Percentiles rank a stretch among this genome's conserved stretches.
Evolutionary conservation across 2,329 filamentous ascomycete species (phyloP).

Genomic region (Stagonosporopsis rhizophila): DNA sequence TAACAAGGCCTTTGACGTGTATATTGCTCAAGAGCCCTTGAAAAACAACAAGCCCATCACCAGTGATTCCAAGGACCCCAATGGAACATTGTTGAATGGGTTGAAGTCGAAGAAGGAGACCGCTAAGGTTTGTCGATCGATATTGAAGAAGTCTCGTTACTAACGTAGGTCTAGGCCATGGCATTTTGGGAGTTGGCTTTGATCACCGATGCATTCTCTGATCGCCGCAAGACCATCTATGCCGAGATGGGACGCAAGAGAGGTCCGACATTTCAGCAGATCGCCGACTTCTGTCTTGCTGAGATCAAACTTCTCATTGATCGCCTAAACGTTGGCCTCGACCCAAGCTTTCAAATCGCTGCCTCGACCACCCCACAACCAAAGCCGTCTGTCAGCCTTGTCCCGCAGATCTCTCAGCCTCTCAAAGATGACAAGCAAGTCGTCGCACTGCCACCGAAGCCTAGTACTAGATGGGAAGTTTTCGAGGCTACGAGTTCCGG

Average conservation of each 20-base stretch:
- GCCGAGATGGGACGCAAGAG: conserved; percentile 84
- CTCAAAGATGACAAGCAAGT: conserved; percentile 56
- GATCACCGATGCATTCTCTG: conserved; percentile 76
- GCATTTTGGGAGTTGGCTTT: conserved; percentile 90
- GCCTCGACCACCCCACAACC: conserved; percentile 25
- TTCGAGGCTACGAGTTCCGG: conserved; percentile 47
- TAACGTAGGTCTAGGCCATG: conserved; percentile 64
- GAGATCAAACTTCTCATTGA: conserved; percentile 71
- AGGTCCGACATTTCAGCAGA: conserved; percentile 81
- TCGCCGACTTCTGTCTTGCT: conserved; percentile 72
- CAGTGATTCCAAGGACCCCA: conserved; percentile 85
- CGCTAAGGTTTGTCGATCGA: conserved; percentile 64
- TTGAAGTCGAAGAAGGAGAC: conserved; percentile 82
- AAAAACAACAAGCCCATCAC: conserved; percentile 88
- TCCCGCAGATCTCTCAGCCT: conserved; percentile 59
- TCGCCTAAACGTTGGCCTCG: conserved; percentile 65
- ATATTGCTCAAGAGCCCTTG: conserved; percentile 79
- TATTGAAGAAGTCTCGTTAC: background rate
- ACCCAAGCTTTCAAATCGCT: conserved; percentile 33
- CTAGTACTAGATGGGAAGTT: conserved; percentile 43
- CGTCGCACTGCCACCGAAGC: conserved; percentile 51
- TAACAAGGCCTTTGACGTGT: conserved; percentile 80
- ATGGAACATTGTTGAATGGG: conserved; percentile 85
- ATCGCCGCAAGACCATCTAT: conserved; percentile 82
- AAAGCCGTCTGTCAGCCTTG: conserved; percentile 50